These are phyloP conservation scores for Beverwykella pulmonaria DNA, from an alignment of 495 filamentous ascomycete genomes.

Conservation along the genomic window DNA sequence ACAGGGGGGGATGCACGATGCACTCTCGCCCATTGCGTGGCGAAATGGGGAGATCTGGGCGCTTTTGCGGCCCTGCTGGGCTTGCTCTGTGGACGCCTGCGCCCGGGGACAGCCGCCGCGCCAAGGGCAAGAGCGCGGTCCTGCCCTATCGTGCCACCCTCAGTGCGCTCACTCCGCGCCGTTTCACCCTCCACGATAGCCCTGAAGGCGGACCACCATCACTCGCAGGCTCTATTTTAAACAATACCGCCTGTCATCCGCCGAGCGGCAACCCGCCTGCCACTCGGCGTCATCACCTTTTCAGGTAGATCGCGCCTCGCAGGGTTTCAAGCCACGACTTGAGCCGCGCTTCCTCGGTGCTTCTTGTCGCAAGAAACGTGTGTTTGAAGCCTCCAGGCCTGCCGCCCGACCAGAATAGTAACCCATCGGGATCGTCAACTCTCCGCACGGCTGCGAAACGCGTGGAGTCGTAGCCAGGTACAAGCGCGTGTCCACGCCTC, in stretches of 20 bases:
- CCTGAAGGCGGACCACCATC: no score
- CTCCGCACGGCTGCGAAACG: background rate
- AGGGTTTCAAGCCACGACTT: slow-evolving; percentile 17
- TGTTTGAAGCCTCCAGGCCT: background rate
- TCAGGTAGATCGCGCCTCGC: background rate
- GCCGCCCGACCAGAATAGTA: slow-evolving; percentile 4
- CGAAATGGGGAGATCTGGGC: background rate
- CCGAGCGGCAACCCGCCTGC: background rate
- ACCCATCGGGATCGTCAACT: background rate
- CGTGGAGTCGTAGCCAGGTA: no score
- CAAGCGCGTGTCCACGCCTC: no score
- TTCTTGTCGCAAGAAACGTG: background rate
- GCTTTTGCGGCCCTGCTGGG: background rate
- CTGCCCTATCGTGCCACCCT: background rate
- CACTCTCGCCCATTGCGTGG: no score
- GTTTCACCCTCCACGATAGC: background rate
- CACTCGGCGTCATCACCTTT: background rate
- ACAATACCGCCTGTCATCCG: background rate
- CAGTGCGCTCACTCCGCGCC: background rate
- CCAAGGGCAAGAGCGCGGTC: no score
- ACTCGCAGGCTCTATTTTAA: background rate
- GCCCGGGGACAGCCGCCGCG: background rate
- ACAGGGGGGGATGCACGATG: background rate
- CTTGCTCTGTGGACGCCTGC: background rate
- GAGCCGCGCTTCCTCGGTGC: slow-evolving; percentile 6